phyloP scores from a whole-genome alignment of 1,139 yeast species.

The Suhomyces yuchorum region DNA sequence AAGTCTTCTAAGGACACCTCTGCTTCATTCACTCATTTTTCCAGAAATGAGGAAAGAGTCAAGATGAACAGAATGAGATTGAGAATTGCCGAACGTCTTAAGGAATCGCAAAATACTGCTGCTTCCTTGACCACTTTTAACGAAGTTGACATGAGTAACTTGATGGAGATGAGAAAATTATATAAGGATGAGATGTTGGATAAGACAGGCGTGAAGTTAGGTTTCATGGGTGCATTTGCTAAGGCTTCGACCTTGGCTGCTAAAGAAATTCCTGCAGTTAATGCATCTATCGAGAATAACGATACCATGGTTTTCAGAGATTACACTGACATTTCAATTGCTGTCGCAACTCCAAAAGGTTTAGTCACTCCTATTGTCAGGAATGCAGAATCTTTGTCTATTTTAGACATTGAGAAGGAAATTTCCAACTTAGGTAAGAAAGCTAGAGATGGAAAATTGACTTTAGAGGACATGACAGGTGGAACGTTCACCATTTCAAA shows the following conservation, averaged over 20 bases:
- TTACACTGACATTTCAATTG: conserved; percentile 92
- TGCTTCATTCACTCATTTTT: conserved; percentile 61
- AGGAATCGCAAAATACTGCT: conserved; percentile 98
- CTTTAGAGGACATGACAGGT: conserved; percentile 98
- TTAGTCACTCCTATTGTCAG: conserved; percentile 97
- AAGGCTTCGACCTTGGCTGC: conserved; percentile 93
- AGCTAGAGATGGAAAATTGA: conserved; percentile 96
- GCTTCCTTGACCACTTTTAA: conserved; percentile 98
- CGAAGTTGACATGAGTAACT: conserved; percentile 94
- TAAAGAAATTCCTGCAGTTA: conserved; percentile 93
- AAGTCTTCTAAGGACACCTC: conserved; percentile 25
- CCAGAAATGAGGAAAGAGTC: conserved; percentile 87
- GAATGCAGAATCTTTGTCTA: conserved; percentile 90
- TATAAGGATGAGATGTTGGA: conserved; percentile 96
- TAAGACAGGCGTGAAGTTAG: conserved; percentile 91
- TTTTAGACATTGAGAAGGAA: conserved; percentile 88
- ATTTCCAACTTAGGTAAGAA: conserved; percentile 79
- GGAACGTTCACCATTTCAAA: conserved; percentile 99
- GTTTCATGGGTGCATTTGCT: conserved; percentile 98
- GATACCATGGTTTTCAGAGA: conserved; percentile 96
- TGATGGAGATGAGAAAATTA: conserved; percentile 92
- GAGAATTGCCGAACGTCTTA: conserved; percentile 98
- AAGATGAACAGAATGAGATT: conserved; percentile 99
- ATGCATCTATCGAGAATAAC: conserved; percentile 90
- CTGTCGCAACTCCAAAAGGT: conserved; percentile 99